Percentiles rank a stretch among this genome's conserved stretches.
Evolutionary conservation across 1,139 yeast species (phyloP).

Genomic region (Yamadazyma diddensiae): DNA sequence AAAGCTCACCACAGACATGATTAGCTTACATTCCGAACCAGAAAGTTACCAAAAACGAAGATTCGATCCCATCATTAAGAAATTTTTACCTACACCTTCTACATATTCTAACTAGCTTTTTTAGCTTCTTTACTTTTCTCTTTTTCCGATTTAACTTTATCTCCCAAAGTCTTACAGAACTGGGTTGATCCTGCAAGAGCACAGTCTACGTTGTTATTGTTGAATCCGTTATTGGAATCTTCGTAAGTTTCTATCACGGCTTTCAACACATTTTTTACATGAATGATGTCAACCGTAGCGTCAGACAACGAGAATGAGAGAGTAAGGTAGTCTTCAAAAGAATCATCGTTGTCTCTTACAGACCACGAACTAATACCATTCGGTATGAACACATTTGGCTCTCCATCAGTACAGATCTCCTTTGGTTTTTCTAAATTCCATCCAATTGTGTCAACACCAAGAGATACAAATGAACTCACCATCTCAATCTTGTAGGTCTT

Average conservation of each 20-base stretch:
- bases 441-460: slow-evolving; percentile 31
- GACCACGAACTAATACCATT: slow-evolving; percentile 34
- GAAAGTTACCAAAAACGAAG: too few relatives aligned
- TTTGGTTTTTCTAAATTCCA: slow-evolving; percentile 29
- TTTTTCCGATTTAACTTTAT: slow-evolving; percentile 5
- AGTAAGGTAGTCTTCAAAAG: slow-evolving; percentile 28
- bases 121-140: too few relatives aligned
- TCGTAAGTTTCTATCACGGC: slow-evolving; percentile 23
- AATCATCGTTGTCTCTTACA: slow-evolving; percentile 2
- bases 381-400: slow-evolving; percentile 30
- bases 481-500: slow-evolving; percentile 21
- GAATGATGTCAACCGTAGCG: slow-evolving; percentile 30
- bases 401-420: slow-evolving; percentile 18
- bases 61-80: too few relatives aligned
- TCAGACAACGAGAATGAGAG: slow-evolving; percentile 36
- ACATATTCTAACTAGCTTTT: too few relatives aligned
- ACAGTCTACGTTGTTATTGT: slow-evolving; percentile 31
- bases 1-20: too few relatives aligned
- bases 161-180: slow-evolving; percentile 25
- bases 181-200: slow-evolving; percentile 24
- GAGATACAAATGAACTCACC: slow-evolving; percentile 36
- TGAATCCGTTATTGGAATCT: slow-evolving; percentile 20
- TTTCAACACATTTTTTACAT: slow-evolving; percentile 28
- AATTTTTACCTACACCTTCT: too few relatives aligned
- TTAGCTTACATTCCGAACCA: too few relatives aligned